Percentiles rank a stretch among this genome's conserved stretches.
phyloP scores from a whole-genome alignment of 2,329 filamentous ascomycete genomes.

The Rhynchosporium secalis region DNA sequence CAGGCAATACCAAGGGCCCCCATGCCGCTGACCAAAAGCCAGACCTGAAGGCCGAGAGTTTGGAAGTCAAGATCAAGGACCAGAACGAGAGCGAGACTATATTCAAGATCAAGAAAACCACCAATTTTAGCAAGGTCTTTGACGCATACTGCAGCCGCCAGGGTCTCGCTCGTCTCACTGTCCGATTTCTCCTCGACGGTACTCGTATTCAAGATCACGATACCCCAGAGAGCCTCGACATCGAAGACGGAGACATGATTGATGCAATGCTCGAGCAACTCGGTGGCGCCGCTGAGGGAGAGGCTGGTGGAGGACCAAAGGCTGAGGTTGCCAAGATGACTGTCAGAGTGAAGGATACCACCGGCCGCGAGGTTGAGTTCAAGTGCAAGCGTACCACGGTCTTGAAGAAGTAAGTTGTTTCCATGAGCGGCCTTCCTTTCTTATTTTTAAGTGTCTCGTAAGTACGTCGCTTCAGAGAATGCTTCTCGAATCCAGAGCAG shows the following conservation, averaged over 20 bases:
- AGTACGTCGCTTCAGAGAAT: neutral
- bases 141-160: constrained; percentile 19
- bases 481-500: neutral
- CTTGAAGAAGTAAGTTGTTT: constrained; percentile 12
- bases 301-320: neutral
- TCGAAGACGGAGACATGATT: constrained; percentile 28
- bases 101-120: constrained; percentile 26
- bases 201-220: constrained; percentile 23
- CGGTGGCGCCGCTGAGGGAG: constrained; percentile 7
- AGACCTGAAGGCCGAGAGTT: neutral
- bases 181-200: constrained; percentile 28
- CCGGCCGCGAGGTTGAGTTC: constrained; percentile 13
- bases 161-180: constrained; percentile 10
- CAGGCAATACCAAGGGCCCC: neutral
- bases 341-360: constrained; percentile 20
- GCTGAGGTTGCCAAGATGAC: neutral
- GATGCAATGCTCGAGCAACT: constrained; percentile 21
- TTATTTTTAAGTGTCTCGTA: neutral
- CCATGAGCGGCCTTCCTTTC: neutral
- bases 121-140: constrained; percentile 26
- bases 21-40: neutral
- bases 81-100: constrained; percentile 20
- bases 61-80: constrained; percentile 25
- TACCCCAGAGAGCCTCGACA: constrained; percentile 23
- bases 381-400: constrained; percentile 17